Evolutionary conservation across 2,329 filamentous ascomycete species (phyloP), one percentile per base, ranked within the genome.

Genomic region (Coniochaeta sp.): DNA sequence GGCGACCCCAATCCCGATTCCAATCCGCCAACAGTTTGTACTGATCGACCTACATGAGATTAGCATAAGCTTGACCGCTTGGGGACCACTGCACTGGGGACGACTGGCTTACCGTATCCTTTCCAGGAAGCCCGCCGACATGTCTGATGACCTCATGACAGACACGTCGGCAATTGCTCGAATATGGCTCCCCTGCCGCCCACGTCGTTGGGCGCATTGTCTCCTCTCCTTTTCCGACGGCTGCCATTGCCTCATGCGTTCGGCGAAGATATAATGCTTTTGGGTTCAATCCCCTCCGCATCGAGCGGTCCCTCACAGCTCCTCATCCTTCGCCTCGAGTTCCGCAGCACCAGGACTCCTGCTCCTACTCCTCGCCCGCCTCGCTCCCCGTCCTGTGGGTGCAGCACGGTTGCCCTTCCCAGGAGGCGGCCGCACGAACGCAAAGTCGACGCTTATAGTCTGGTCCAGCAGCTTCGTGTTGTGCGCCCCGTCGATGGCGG

Each of bases 401-500:
- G 26, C n/a, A n/a, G n/a, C 45, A 12, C 45, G 45, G 18, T 68
- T 70, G 1, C 67, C 69, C 65, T 83, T 84, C 52, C 74, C 78
- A 16, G 85, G 86, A 14, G 88, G 88, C 53, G 89, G 89, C 48
- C 89, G 76, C 53, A 94, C 89, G 65, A 94, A 94, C 1, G 88
- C 89, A 69, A 91, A 94, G 71, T 94, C 89, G 55, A 92, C 88
- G 53, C 79, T 73, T 57, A 94, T 79, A 7, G 85, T 89, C 75
- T 94, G 88, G 61, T 94, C 89, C 42, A 94, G 79, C 52, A 94
- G 73, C 68, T 91, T 88, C 38, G 84, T 82, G 56, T 83, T 76
- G 67, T 94, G 81, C n/a, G 86, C 86, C 60, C 83, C 85, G 66
- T 90, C 84, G 62, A 94, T 89, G 42, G 89, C 89, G n/a, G 85